phyloP scores from a whole-genome alignment of 1,284 basidiomycete genomes.

The Cystobasidium slooffiae region DNA sequence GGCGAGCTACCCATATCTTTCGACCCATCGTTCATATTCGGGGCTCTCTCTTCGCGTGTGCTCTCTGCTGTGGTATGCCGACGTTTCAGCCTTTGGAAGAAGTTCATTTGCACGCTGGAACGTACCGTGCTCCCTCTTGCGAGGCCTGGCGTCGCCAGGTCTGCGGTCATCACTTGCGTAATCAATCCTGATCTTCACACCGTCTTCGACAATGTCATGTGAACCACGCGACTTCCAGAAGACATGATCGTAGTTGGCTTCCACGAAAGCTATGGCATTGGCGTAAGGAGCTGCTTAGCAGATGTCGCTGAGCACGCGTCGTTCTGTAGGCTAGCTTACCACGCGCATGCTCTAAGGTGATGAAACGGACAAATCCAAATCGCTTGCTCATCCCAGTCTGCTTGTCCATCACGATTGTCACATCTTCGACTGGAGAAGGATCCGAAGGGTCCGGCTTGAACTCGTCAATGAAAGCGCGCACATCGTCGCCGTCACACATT shows the following conservation, averaged over 20 bases:
- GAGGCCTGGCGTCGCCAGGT: slow-evolving; percentile 30
- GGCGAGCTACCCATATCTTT: slow-evolving; percentile 84
- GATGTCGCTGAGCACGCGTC: neutral
- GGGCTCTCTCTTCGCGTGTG: slow-evolving; percentile 16
- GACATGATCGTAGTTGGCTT: slow-evolving; percentile 62
- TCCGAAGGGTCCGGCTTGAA: slow-evolving; percentile 34
- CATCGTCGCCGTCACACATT: slow-evolving; percentile 25
- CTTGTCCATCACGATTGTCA: slow-evolving; percentile 91
- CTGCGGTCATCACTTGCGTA: slow-evolving; percentile 44
- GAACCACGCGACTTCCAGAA: slow-evolving; percentile 48
- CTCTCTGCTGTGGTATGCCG: neutral
- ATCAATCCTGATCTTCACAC: slow-evolving; percentile 50
- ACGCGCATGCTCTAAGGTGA: slow-evolving; percentile 73
- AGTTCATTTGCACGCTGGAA: neutral
- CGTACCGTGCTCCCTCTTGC: slow-evolving; percentile 56
- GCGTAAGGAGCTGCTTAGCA: neutral
- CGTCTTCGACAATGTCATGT: slow-evolving; percentile 43
- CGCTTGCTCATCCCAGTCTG: slow-evolving; percentile 84
- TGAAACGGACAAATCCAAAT: slow-evolving; percentile 91
- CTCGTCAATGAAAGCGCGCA: slow-evolving; percentile 40
- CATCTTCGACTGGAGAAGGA: slow-evolving; percentile 57
- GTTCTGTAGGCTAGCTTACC: neutral
- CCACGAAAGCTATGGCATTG: slow-evolving; percentile 69
- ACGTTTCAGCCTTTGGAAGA: too few species aligned
- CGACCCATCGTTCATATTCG: slow-evolving; percentile 77